A percentile compares a stretch with the other conserved stretches of the same genome.
phyloP scores from a whole-genome alignment of 306 rosid species.

The Vachellia pachyceras region DNA sequence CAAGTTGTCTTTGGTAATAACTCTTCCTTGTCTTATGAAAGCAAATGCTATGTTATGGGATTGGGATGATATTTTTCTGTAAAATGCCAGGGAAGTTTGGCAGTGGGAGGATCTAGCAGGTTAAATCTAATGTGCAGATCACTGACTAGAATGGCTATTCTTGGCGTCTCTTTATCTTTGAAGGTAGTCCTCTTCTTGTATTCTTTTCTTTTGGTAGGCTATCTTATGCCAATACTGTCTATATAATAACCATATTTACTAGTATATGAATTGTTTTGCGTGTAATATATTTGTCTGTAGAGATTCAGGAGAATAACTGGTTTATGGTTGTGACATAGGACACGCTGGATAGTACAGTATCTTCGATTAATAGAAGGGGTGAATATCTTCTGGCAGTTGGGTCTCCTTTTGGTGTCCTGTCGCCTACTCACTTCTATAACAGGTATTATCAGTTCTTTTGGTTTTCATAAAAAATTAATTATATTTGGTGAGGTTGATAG shows the following conservation, averaged over 20 bases:
- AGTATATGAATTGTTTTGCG: conserved; percentile 22
- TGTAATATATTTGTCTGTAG: conserved; percentile 22
- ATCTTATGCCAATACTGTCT: conserved; percentile 22
- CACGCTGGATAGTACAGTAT: conserved; percentile 51
- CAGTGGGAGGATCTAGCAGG: conserved; percentile 48
- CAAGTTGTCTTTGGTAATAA: conserved; percentile 26
- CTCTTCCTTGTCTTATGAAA: conserved; percentile 28
- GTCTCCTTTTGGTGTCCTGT: conserved; percentile 94
- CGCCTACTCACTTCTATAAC: conserved; percentile 91
- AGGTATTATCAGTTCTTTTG: conserved; percentile 52
- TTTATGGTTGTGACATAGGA: conserved; percentile 54
- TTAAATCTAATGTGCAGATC: conserved; percentile 56
- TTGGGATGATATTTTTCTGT: conserved; percentile 45
- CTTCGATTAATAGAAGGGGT: conserved; percentile 74
- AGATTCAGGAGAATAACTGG: conserved; percentile 39
- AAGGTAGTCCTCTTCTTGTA: conserved; percentile 55
- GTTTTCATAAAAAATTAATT: background rate
- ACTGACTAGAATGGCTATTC: conserved; percentile 81
- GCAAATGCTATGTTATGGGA: conserved; percentile 34
- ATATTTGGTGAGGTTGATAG: background rate
- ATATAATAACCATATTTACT: conserved; percentile 25
- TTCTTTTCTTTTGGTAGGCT: conserved; percentile 23
- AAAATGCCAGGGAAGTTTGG: conserved; percentile 61
- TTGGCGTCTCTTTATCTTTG: conserved; percentile 65
- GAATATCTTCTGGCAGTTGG: conserved; percentile 85